These are phyloP conservation scores for Ceratobasidium sp. DNA, from an alignment of 1,284 basidiomycete species.

Conservation along the genomic window DNA sequence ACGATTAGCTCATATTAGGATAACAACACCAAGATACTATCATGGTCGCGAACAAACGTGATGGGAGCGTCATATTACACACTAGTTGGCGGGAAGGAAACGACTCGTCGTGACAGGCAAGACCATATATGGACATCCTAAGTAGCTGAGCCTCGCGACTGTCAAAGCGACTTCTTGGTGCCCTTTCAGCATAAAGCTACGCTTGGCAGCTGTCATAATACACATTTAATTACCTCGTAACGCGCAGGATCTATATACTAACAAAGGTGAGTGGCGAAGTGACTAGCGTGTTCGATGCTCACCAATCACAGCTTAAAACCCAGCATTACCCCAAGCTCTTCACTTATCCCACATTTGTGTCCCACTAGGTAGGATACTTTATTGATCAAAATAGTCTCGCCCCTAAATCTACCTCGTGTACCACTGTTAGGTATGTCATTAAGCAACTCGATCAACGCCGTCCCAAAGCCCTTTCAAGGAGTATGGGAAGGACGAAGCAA, in stretches of 20 bases:
- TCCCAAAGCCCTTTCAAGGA: constrained; percentile 9
- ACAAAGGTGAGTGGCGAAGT: neutral
- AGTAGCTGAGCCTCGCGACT: neutral
- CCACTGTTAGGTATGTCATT: neutral
- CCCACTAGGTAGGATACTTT: neutral
- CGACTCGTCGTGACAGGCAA: too few relatives aligned
- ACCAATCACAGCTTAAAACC: neutral
- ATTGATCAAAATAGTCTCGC: neutral
- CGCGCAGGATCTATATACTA: neutral
- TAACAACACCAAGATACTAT: neutral
- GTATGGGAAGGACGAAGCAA: constrained; percentile 30
- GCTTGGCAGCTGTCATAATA: neutral
- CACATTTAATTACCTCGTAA: neutral
- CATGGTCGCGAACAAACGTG: neutral
- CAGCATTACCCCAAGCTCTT: neutral
- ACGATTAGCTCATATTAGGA: neutral
- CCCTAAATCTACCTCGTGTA: neutral
- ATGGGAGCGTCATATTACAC: neutral
- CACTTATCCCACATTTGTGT: neutral
- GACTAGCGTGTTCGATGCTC: neutral
- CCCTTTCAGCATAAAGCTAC: neutral
- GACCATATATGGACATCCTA: too few relatives aligned
- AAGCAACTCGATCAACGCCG: neutral
- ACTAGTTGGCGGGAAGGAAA: too few relatives aligned
- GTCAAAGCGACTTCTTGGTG: neutral